Conservation (phyloP, 768 basidiomycete genomes). For the Hericium rajendrae region DNA sequence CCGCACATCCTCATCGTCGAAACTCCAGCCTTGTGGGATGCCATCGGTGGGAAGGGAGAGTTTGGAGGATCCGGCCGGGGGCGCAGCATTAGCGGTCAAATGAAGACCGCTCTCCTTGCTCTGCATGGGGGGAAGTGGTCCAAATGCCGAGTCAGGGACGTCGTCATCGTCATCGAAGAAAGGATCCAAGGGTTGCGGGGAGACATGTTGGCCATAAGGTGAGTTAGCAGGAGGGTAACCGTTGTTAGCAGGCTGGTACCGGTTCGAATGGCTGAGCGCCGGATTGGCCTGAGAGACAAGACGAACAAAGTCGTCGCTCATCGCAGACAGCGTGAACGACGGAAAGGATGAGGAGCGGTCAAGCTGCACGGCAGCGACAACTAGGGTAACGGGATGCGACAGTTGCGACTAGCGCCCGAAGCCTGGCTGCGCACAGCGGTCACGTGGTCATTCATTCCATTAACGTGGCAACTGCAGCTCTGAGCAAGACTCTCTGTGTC, state of each 20-base stretch:
- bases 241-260: constrained; percentile 41
- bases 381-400: too few relatives aligned
- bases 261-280: constrained; percentile 33
- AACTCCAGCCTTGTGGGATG: constrained; percentile 62
- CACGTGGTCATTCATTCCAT: too few relatives aligned
- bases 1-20: constrained; percentile 55
- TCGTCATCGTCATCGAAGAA: constrained; percentile 77
- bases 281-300: constrained; percentile 68
- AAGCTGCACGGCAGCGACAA: not conserved
- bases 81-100: constrained; percentile 46
- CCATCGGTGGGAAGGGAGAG: constrained; percentile 33
- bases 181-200: constrained; percentile 52
- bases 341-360: not conserved
- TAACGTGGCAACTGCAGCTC: too few relatives aligned
- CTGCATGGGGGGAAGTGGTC: constrained; percentile 32
- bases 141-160: constrained; percentile 59
- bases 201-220: constrained; percentile 31
- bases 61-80: constrained; percentile 49
- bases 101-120: constrained; percentile 44
- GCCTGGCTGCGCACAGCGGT: too few relatives aligned
- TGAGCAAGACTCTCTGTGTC: too few relatives aligned
- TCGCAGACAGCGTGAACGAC: constrained; percentile 16
- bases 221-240: constrained; percentile 49
- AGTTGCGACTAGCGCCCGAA: too few relatives aligned
- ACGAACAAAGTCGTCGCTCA: constrained; percentile 67